phyloP scores from a whole-genome alignment of 2,329 filamentous ascomycete genomes.

The Massarina eburnea region DNA sequence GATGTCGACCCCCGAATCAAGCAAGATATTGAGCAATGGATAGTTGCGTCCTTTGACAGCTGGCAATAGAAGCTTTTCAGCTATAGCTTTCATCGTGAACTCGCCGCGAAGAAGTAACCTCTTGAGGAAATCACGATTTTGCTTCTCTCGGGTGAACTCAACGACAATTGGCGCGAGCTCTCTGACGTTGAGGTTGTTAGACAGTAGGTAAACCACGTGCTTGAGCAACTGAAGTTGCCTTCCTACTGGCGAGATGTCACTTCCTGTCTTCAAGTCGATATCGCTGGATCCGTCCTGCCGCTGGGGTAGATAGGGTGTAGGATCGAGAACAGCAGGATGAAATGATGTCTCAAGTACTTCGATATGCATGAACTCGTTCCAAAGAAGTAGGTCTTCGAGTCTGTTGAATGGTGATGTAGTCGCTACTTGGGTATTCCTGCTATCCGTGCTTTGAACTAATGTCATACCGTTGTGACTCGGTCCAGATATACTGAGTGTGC shows the following conservation, averaged over 20 bases:
- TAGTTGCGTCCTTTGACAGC: neutral
- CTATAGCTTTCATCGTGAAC: neutral
- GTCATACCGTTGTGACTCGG: neutral
- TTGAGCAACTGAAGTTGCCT: conserved; percentile 1
- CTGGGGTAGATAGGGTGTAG: neutral
- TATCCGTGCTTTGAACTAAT: too few species aligned
- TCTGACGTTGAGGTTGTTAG: neutral
- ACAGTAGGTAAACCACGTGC: conserved; percentile 1
- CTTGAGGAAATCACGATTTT: neutral
- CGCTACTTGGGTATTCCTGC: too few species aligned
- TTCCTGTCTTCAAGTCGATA: neutral
- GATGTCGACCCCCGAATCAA: neutral
- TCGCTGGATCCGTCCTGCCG: neutral
- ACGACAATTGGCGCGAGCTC: neutral
- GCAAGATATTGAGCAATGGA: neutral
- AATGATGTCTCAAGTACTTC: neutral
- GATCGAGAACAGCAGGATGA: neutral
- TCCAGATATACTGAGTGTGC: neutral
- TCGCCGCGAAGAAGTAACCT: neutral
- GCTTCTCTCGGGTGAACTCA: neutral
- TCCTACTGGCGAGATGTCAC: neutral
- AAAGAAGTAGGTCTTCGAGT: conserved; percentile 1
- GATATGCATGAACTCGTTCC: neutral
- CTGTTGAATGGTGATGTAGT: neutral
- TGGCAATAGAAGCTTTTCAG: neutral